These are phyloP conservation scores for Stephania cephalantha DNA, from an alignment of 164 flowering plant species.

Conservation along the genomic window DNA sequence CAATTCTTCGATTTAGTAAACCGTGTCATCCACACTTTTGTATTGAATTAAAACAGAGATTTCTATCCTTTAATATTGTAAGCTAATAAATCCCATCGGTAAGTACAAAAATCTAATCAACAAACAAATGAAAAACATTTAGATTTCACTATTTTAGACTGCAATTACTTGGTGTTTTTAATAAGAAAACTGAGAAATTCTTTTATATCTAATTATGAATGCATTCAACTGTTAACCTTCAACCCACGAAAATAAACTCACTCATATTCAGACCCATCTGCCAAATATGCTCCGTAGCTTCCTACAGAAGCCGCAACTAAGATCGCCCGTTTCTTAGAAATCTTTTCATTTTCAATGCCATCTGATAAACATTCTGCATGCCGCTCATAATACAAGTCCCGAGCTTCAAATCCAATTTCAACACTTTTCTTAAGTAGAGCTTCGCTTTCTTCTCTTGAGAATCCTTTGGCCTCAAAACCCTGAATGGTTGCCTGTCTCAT, in stretches of 20 bases:
- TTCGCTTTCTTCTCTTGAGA: slow-evolving; percentile 46
- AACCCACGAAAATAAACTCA: slow-evolving; percentile 7
- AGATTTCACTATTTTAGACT: too few relatives aligned
- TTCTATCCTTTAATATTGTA: neutral
- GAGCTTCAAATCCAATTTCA: slow-evolving; percentile 53
- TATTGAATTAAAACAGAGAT: neutral
- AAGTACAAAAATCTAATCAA: neutral
- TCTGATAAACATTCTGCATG: slow-evolving; percentile 12
- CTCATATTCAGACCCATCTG: slow-evolving; percentile 74
- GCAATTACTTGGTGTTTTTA: neutral
- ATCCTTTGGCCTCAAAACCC: slow-evolving; percentile 57
- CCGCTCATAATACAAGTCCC: slow-evolving; percentile 31
- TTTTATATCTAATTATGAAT: neutral
- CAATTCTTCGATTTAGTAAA: neutral
- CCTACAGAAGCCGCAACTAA: slow-evolving; percentile 67
- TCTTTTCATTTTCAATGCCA: slow-evolving; percentile 19
- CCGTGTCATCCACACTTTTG: neutral
- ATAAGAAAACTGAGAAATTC: neutral
- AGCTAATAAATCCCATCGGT: neutral
- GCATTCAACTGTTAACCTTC: neutral
- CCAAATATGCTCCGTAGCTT: slow-evolving; percentile 64
- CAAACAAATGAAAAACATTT: neutral
- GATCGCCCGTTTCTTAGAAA: slow-evolving; percentile 28
- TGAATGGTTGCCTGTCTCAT: slow-evolving; percentile 49
- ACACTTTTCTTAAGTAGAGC: slow-evolving; percentile 49